Base-by-base conservation (phyloP, 164 flowering plant genomes). In the Vitis rotundifolia region DNA sequence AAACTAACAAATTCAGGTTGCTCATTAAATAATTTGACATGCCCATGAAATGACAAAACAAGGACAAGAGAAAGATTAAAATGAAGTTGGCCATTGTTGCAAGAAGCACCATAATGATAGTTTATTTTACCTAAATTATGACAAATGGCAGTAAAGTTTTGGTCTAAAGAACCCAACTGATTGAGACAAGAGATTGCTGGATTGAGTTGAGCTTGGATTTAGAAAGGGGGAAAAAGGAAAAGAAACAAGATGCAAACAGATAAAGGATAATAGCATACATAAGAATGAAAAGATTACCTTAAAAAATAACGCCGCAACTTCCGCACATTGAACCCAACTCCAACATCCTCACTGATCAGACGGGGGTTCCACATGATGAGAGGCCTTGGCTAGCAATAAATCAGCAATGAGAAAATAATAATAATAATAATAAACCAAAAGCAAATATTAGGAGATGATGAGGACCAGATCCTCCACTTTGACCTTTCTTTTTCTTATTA, bases 291-390 rank as follows among this genome's bases (percentile, higher is more conserved):
- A 15, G 5, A 11, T 53, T 79, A 92, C 99, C 99, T 89, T 59
- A 92, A 74, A 75, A 95, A 95, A 79, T 81, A 84, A 8, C 89
- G 81, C 52, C 92, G 82, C 73, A 95, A 78, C 61, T 87, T 85
- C 58, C 99, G 85, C 51, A 93, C 99, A 76, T 95, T 95, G 75
- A 87, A 79, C 15, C 99, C 99, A 64, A 95, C 94, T 68, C 99
- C 99, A 55, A 95, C 99, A 69, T 95, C 99, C 75, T 85, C 98
- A 73, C 98, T 95, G 61, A 93, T 61, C 31, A 95, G 95, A 57
- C 98, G 94, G 26, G 99, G 99, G 69, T 95, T 95, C 98, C 99
- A 95, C 99, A 95, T 95, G 78, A 95, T 86, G 63, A 93, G 98
- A 79, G 98, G 98, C 82, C 92, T 88, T 68, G 93, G 98, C 96